Evolutionary conservation across 2,329 filamentous ascomycete genomes (phyloP).

Genomic region (Colletotrichum neosansevieriae): DNA sequence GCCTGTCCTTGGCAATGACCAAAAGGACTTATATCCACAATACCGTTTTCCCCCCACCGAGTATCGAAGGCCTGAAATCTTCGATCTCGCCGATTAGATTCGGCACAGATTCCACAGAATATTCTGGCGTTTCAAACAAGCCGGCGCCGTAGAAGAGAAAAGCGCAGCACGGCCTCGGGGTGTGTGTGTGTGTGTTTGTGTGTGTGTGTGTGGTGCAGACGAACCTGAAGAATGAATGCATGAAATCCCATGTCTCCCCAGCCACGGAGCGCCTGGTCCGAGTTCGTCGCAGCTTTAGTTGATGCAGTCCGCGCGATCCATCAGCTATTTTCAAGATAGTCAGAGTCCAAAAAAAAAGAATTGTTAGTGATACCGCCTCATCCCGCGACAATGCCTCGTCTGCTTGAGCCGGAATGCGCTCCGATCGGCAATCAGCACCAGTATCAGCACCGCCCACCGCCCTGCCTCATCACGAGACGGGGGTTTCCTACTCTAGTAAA

Average conservation of each 20-base stretch:
- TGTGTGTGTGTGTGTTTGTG: too few relatives aligned
- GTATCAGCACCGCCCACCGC: conserved; percentile 3
- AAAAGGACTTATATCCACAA: background rate
- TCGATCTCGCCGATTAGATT: conserved; percentile 20
- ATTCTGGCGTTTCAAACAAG: conserved; percentile 17
- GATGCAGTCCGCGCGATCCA: background rate
- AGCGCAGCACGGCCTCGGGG: conserved; percentile 9
- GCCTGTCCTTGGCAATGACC: background rate
- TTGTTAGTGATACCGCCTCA: background rate
- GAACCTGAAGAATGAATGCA: conserved; percentile 21
- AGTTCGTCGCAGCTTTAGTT: conserved; percentile 20
- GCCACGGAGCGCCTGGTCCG: conserved; percentile 18
- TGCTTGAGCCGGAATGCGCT: conserved; percentile 5
- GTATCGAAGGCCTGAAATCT: background rate
- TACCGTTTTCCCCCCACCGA: background rate
- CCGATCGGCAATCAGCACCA: conserved; percentile 8
- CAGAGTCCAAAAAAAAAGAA: background rate
- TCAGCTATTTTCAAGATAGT: conserved; percentile 9
- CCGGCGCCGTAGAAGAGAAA: background rate
- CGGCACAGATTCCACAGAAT: conserved; percentile 21
- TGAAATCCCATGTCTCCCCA: conserved; percentile 1
- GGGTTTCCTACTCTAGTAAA: background rate
- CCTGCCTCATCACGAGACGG: conserved; percentile 13
- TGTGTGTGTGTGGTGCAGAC: background rate
- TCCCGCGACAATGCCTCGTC: background rate